Percentiles rank a stretch among this genome's conserved stretches.
Evolutionary conservation across 176 grass and related monocot genomes (phyloP).

Genomic region (Zizania latifolia): DNA sequence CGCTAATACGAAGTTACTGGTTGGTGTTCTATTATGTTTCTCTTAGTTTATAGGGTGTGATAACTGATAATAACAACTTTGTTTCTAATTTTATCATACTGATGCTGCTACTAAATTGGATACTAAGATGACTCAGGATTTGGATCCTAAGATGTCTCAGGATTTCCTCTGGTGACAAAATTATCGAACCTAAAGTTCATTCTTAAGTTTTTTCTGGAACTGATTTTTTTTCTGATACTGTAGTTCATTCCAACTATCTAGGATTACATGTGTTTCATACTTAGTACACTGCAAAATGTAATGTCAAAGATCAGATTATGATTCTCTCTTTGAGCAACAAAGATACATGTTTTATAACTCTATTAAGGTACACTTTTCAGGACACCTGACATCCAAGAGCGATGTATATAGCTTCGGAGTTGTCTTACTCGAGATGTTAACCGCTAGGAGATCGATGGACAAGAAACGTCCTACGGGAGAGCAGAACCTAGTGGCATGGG

Average conservation of each 20-base stretch:
- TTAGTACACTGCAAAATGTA: no score
- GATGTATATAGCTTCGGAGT: conserved; percentile 90
- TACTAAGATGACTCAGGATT: background rate
- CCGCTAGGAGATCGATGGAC: conserved; percentile 81
- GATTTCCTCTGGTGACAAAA: background rate
- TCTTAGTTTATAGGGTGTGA: background rate
- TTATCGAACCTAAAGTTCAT: background rate
- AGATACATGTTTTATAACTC: background rate
- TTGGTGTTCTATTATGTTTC: conserved; percentile 7
- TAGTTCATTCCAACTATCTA: background rate
- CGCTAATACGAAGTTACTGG: background rate
- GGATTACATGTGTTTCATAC: no score
- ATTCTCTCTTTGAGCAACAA: background rate
- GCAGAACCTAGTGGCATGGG: conserved; percentile 85
- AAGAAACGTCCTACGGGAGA: conserved; percentile 73
- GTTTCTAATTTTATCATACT: background rate
- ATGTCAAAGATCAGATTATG: background rate
- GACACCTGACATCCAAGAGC: conserved; percentile 88
- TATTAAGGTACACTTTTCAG: conserved; percentile 40
- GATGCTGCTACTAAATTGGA: background rate
- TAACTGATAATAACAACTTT: background rate
- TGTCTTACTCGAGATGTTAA: conserved; percentile 87
- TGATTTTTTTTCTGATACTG: background rate
- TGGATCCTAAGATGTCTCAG: no score
- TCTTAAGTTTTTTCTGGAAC: background rate